Base-by-base conservation (phyloP, 768 basidiomycete genomes). In the Boletus rubescentipes region DNA sequence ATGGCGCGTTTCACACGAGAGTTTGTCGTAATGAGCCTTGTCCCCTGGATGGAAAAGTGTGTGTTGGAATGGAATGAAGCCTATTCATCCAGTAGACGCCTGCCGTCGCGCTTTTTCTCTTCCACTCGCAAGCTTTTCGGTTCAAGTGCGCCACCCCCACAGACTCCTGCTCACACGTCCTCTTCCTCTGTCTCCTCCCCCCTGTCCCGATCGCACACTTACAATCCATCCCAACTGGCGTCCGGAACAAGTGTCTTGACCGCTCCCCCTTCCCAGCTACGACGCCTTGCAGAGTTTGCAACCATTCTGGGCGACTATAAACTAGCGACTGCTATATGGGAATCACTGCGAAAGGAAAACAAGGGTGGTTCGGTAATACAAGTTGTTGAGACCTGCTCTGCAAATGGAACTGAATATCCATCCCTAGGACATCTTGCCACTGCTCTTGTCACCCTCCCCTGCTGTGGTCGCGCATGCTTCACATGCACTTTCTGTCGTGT, bases 1-100 rank as follows among this genome's bases (percentile, higher is more conserved):
- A 81, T 85, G 7, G 84, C 85, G 0, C 81, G 83, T 49, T 93
- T 98, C 62, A 80, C 91, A 10, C 81, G 93, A 41, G 95, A 97
- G 69, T 88, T 98, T 61, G 78, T 92, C 4, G 85, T 87, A 11
- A 92, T 90, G 84, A 94, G 90, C 65, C 71, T 98, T 41, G 69
- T 98, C 3, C 95, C 95, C 1, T 98, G 91, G 91, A 95, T 98
- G 92, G 96, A 98, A 73, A 91, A 87, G 64, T 87, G 86, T 68
- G 89, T 95, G 6, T 61, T 92, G 42, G 91, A 96, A 58, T 96
- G 94, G 92, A 98, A 97, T 67, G 95, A 98, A 74, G 77, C 77
- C 78, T 89, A 87, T 69, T 82, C 83, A 4, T 88, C 88, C 8
- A 87, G 85, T 14, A 82, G 88, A 47, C 78, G 91, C 14, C 73